phyloP scores from a whole-genome alignment of 2,329 filamentous ascomycete species.

The Rhinocladiella similis region DNA sequence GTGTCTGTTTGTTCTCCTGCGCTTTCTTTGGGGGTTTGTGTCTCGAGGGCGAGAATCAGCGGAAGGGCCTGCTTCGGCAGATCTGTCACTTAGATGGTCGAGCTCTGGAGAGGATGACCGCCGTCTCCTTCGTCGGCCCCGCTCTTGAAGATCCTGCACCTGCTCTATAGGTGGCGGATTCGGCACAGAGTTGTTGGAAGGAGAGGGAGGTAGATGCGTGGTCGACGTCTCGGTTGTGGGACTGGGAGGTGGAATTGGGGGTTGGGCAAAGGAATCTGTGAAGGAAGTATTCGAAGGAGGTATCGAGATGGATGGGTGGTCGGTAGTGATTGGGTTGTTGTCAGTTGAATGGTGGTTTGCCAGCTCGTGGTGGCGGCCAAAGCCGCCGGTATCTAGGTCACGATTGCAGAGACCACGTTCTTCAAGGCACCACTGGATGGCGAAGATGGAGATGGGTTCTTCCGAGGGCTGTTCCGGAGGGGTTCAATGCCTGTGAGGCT shows the following conservation, averaged over 20 bases:
- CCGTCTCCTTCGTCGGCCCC: constrained; percentile 26
- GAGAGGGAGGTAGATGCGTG: constrained; percentile 20
- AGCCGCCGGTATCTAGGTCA: constrained; percentile 36
- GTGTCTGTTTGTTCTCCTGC: constrained; percentile 54
- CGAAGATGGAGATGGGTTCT: neutral
- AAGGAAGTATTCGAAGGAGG: constrained; percentile 51
- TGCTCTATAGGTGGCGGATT: constrained; percentile 24
- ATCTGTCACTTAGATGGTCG: constrained; percentile 26
- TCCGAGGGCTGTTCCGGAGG: too few relatives aligned
- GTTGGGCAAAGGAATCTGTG: constrained; percentile 48
- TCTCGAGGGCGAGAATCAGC: constrained; percentile 32
- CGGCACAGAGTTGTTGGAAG: constrained; percentile 14
- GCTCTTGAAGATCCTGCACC: constrained; percentile 14
- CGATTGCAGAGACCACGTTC: neutral
- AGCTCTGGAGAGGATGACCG: constrained; percentile 11
- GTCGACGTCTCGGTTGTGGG: constrained; percentile 5
- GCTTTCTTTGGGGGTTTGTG: constrained; percentile 51
- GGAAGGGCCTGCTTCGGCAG: constrained; percentile 30
- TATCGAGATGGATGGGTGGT: constrained; percentile 63
- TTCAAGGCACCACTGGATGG: neutral
- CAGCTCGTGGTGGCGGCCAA: constrained; percentile 66
- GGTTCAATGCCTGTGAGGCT: neutral
- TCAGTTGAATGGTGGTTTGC: constrained; percentile 65
- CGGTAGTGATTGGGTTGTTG: constrained; percentile 65
- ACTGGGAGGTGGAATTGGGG: constrained; percentile 27